These are phyloP conservation scores for Boletellus emodensis DNA, from an alignment of 768 basidiomycete genomes.

Conservation along the genomic window DNA sequence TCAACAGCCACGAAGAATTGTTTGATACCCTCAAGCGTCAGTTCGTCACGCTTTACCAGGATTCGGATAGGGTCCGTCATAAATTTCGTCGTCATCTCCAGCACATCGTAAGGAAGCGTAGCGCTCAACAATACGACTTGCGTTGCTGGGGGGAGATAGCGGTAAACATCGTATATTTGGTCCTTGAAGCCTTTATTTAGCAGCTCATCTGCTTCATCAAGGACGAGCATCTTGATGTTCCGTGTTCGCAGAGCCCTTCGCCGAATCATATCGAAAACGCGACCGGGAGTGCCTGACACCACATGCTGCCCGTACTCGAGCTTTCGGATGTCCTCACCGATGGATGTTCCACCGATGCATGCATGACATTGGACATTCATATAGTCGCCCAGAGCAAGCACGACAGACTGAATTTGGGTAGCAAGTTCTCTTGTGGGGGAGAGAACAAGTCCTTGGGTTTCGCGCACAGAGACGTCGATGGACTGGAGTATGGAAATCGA, in stretches of 20 bases:
- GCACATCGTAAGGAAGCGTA: slow-evolving; percentile 91
- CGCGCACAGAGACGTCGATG: slow-evolving; percentile 91
- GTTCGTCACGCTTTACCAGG: slow-evolving; percentile 97
- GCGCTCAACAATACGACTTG: slow-evolving; percentile 97
- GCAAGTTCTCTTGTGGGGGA: slow-evolving; percentile 99
- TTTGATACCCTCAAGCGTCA: slow-evolving; percentile 94
- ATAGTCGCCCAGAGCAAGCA: slow-evolving; percentile 95
- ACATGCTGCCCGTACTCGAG: slow-evolving; percentile 97
- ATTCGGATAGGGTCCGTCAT: slow-evolving; percentile 99
- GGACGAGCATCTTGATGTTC: slow-evolving; percentile 96
- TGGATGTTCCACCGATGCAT: slow-evolving; percentile 95
- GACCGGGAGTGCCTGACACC: slow-evolving; percentile 94
- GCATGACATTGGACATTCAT: slow-evolving; percentile 99
- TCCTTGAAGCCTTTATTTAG: slow-evolving; percentile 99
- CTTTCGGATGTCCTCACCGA: slow-evolving; percentile 96
- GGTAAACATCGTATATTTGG: slow-evolving; percentile 98
- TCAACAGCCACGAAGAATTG: slow-evolving; percentile 98
- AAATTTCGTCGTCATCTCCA: slow-evolving; percentile 99
- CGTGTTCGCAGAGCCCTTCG: slow-evolving; percentile 88
- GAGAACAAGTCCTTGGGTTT: slow-evolving; percentile 93
- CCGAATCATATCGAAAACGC: slow-evolving; percentile 99
- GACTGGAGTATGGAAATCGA: slow-evolving; percentile 97
- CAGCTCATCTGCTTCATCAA: slow-evolving; percentile 94
- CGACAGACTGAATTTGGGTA: slow-evolving; percentile 97
- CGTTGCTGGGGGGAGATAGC: slow-evolving; percentile 93